Percentiles rank a stretch among this genome's conserved stretches.
Conservation (phyloP, 345 rosid genomes). For the Brassica carinata region DNA sequence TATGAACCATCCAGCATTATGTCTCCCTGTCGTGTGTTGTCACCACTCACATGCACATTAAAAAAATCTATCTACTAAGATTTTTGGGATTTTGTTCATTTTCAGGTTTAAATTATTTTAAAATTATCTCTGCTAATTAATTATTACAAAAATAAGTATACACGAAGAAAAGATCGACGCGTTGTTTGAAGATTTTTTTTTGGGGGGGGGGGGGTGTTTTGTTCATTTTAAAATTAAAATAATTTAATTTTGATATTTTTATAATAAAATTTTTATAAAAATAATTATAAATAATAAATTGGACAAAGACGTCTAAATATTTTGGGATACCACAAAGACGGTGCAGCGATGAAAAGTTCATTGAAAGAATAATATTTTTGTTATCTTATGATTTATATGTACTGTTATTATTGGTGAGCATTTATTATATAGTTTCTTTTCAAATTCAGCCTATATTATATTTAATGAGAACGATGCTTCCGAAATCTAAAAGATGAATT, state of each 20-base stretch:
- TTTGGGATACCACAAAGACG: slow-evolving; percentile 20
- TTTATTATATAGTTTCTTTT: slow-evolving; percentile 9
- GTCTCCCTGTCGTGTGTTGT: slow-evolving; percentile 25
- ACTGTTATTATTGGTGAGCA: background rate
- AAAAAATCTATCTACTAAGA: background rate
- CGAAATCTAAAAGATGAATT: slow-evolving; percentile 25
- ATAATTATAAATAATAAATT: too few species aligned
- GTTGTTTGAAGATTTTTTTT: background rate
- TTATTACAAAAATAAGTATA: background rate
- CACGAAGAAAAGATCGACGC: background rate
- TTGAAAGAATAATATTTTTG: background rate
- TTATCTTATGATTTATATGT: background rate
- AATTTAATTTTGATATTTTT: too few species aligned
- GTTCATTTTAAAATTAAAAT: background rate
- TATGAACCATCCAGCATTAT: slow-evolving; percentile 14
- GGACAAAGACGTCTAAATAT: slow-evolving; percentile 5
- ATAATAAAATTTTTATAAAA: too few species aligned
- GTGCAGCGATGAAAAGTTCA: slow-evolving; percentile 14
- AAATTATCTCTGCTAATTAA: background rate
- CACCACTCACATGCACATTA: slow-evolving; percentile 30
- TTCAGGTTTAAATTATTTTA: background rate
- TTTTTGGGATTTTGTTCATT: background rate
- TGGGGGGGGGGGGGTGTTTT: background rate
- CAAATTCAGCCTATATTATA: background rate
- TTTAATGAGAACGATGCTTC: slow-evolving; percentile 24